A percentile compares a stretch with the other conserved stretches of the same genome.
These are phyloP conservation scores for Trichoderma breve DNA, from an alignment of 2,329 filamentous ascomycete species.

Conservation along the genomic window DNA sequence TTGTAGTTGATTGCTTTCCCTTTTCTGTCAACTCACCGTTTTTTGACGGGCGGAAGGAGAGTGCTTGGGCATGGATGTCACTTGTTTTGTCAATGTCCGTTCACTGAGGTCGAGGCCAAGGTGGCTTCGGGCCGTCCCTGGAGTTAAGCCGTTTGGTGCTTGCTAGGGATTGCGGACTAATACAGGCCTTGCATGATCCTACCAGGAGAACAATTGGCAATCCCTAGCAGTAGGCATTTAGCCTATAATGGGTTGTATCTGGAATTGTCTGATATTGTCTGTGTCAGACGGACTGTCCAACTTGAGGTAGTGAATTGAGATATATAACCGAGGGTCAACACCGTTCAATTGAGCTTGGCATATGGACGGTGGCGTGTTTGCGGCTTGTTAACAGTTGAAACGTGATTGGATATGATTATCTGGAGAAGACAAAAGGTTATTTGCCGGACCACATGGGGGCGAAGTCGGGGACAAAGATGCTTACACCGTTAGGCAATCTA, in stretches of 20 bases:
- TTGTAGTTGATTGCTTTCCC: neutral
- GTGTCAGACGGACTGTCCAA: neutral
- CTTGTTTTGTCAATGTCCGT: neutral
- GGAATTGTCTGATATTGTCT: neutral
- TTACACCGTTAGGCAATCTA: neutral
- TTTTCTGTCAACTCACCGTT: neutral
- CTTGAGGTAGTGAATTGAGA: neutral
- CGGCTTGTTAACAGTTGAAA: neutral
- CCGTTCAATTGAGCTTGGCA: neutral
- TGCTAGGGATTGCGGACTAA: neutral
- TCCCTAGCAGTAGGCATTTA: neutral
- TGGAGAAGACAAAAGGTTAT: neutral
- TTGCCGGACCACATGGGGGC: neutral
- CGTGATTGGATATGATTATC: neutral
- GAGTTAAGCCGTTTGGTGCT: neutral
- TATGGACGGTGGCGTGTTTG: neutral
- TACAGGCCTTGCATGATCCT: neutral
- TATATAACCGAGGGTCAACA: neutral
- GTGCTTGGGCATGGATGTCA: neutral
- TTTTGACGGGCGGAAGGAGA: neutral
- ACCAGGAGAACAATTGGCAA: neutral
- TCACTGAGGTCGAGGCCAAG: neutral
- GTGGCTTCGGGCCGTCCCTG: slow-evolving; percentile 6
- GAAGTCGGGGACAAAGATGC: neutral
- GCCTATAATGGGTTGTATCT: neutral